phyloP scores from a whole-genome alignment of 306 rosid species.

The Hylodesmum podocarpum region DNA sequence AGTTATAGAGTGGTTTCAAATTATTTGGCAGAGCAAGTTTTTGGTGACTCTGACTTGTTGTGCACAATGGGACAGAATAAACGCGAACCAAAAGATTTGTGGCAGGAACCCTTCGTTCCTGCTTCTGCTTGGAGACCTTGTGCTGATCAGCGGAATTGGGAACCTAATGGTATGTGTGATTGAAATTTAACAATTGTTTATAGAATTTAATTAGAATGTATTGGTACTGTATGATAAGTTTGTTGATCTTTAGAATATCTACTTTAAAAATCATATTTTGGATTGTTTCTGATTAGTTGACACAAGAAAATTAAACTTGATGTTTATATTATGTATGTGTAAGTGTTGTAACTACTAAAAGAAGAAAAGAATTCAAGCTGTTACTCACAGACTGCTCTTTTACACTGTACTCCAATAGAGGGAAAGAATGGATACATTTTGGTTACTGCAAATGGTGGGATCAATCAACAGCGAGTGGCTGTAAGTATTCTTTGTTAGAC shows the following conservation, averaged over 20 bases:
- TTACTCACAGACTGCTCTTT: constrained; percentile 37
- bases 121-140: constrained; percentile 94
- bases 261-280: neutral
- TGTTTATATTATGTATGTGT: constrained; percentile 5
- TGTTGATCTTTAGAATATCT: neutral
- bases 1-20: neutral
- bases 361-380: constrained; percentile 5
- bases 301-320: neutral
- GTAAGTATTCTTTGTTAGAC: constrained; percentile 57
- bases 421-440: constrained; percentile 82
- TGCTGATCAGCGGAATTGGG: constrained; percentile 83
- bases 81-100: constrained; percentile 92
- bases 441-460: constrained; percentile 98
- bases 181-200: constrained; percentile 9
- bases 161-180: constrained; percentile 56
- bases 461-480: constrained; percentile 95
- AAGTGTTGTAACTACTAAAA: neutral
- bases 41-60: constrained; percentile 34
- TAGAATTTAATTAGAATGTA: neutral
- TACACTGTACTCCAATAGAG: constrained; percentile 43
- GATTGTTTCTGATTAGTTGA: neutral
- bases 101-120: constrained; percentile 88
- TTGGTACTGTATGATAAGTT: neutral
- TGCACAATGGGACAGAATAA: constrained; percentile 58
- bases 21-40: constrained; percentile 24